These are phyloP conservation scores for Talaromyces sp. DNA, from an alignment of 2,329 filamentous ascomycete genomes.

Conservation along the genomic window DNA sequence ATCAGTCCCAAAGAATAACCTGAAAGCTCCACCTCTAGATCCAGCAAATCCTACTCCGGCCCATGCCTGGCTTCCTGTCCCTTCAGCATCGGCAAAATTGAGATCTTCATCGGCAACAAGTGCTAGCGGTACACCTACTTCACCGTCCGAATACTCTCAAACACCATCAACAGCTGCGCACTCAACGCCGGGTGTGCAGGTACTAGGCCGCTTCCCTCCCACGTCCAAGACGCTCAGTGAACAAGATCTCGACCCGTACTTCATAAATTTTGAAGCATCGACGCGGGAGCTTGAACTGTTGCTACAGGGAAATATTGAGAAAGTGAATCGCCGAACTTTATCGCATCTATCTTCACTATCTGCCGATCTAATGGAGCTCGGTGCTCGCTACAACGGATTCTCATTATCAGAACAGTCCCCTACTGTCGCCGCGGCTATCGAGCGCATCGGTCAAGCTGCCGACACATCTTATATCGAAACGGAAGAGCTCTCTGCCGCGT, in stretches of 20 bases:
- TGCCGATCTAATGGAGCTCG: conserved; percentile 85
- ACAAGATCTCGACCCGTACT: conserved; percentile 92
- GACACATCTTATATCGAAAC: conserved; percentile 96
- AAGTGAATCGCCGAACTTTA: conserved; percentile 86
- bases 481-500: conserved; percentile 78
- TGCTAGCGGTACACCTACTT: conserved; percentile 54
- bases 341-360: conserved; percentile 81
- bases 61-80: conserved; percentile 84
- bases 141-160: conserved; percentile 51
- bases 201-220: conserved; percentile 79
- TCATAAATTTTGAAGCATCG: conserved; percentile 86
- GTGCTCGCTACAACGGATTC: conserved; percentile 95
- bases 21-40: conserved; percentile 93
- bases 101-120: conserved; percentile 53
- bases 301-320: conserved; percentile 90
- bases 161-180: conserved; percentile 18
- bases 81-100: conserved; percentile 80
- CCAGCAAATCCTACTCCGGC: conserved; percentile 87
- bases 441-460: conserved; percentile 89
- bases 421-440: conserved; percentile 86
- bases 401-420: conserved; percentile 89
- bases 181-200: conserved; percentile 54
- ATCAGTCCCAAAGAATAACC: conserved; percentile 87
- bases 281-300: conserved; percentile 88
- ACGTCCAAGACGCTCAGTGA: conserved; percentile 74